These are phyloP conservation scores for Dactylonectria estremocensis DNA, from an alignment of 2,329 filamentous ascomycete species.

Conservation along the genomic window DNA sequence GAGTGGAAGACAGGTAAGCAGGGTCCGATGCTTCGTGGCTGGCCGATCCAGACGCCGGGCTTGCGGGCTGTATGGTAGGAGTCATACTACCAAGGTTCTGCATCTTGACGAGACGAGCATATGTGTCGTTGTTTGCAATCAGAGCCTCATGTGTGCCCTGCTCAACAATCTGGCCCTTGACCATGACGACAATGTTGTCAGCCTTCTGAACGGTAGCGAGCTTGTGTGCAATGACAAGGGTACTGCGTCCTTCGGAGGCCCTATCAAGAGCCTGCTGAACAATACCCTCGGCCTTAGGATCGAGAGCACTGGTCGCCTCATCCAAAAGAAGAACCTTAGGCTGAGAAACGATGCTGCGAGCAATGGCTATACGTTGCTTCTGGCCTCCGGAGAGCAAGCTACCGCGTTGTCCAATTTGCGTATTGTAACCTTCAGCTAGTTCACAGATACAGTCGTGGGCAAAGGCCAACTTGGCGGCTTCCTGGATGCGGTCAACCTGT, in stretches of 20 bases:
- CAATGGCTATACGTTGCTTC: constrained; percentile 76
- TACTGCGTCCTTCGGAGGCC: constrained; percentile 70
- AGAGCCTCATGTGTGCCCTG: constrained; percentile 68
- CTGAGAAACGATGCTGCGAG: constrained; percentile 62
- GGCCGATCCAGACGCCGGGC: too few species aligned
- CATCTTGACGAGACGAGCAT: constrained; percentile 62
- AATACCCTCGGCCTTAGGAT: constrained; percentile 59
- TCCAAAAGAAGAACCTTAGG: constrained; percentile 73
- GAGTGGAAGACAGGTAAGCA: too few species aligned
- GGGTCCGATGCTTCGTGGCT: too few species aligned
- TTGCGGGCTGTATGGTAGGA: too few species aligned
- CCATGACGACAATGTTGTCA: constrained; percentile 63
- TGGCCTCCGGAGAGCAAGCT: constrained; percentile 77
- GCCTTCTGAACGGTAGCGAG: constrained; percentile 65
- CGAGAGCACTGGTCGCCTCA: constrained; percentile 74
- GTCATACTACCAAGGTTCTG: constrained; percentile 48
- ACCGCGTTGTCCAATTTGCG: constrained; percentile 74
- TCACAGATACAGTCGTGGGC: constrained; percentile 66
- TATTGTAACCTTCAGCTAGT: constrained; percentile 65
- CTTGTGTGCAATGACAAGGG: constrained; percentile 74
- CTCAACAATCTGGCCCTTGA: constrained; percentile 70
- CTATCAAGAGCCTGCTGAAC: constrained; percentile 69
- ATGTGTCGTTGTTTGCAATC: constrained; percentile 62
- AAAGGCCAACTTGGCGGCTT: constrained; percentile 65
- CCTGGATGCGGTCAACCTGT: constrained; percentile 59